These are phyloP conservation scores for Bauhinia variegata DNA, from an alignment of 306 rosid species.

Conservation along the genomic window DNA sequence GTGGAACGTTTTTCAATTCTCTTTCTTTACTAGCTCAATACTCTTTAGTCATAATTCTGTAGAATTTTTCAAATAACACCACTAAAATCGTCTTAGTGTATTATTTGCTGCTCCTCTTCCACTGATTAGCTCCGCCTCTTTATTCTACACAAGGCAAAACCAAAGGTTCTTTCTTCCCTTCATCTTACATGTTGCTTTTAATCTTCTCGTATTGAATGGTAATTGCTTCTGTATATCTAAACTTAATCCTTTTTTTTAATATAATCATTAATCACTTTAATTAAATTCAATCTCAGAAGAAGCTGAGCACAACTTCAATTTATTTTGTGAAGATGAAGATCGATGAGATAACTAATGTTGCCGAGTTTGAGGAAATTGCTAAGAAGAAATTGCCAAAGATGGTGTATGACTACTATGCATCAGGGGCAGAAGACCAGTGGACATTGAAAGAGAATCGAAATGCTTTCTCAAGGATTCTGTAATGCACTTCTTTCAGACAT, in stretches of 20 bases:
- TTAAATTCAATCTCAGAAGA: slow-evolving; percentile 12
- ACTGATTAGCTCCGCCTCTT: neutral
- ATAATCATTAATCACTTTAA: neutral
- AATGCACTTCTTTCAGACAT: slow-evolving; percentile 31
- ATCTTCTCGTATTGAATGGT: slow-evolving; percentile 8
- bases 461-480: slow-evolving; percentile 94
- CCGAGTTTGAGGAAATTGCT: slow-evolving; percentile 78
- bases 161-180: slow-evolving; percentile 21
- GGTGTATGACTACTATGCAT: slow-evolving; percentile 90
- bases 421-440: slow-evolving; percentile 99
- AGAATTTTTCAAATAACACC: too few relatives aligned
- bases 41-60: too few relatives aligned
- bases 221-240: neutral
- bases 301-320: slow-evolving; percentile 18
- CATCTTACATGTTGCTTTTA: neutral
- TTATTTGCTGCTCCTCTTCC: neutral
- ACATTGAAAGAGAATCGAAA: slow-evolving; percentile 76
- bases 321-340: slow-evolving; percentile 18
- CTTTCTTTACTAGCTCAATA: neutral
- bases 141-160: neutral
- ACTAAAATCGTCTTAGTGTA: neutral
- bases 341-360: slow-evolving; percentile 76
- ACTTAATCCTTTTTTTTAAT: neutral
- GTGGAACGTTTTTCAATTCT: too few relatives aligned
- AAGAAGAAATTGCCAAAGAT: slow-evolving; percentile 91